A percentile compares a stretch with the other conserved stretches of the same genome.
These are phyloP conservation scores for Gamsiella multidivaricata DNA, from an alignment of 192 early-diverging fungal genomes.

Conservation along the genomic window DNA sequence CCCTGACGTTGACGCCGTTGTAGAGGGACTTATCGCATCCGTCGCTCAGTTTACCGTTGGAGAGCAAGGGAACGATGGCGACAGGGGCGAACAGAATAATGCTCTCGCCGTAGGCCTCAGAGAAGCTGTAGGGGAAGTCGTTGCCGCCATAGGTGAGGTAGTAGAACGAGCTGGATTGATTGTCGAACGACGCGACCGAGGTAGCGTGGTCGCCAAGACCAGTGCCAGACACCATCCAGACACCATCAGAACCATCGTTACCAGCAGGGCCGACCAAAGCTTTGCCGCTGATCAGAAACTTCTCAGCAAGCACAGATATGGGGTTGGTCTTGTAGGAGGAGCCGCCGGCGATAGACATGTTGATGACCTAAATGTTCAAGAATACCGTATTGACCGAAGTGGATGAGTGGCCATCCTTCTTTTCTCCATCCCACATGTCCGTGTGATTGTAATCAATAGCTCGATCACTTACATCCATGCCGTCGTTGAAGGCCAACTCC, in stretches of 20 bases:
- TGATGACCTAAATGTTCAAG: conserved; percentile 74
- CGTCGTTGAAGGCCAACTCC: conserved; percentile 56
- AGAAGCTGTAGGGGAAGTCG: conserved; percentile 2
- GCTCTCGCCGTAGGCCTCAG: conserved; percentile 9
- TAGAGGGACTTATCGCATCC: conserved; percentile 14
- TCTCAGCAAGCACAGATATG: conserved; percentile 55
- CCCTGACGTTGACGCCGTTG: conserved; percentile 1
- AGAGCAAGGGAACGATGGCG: conserved; percentile 28
- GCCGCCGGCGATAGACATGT: conserved; percentile 74
- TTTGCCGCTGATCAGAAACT: conserved; percentile 59
- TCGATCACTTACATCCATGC: conserved; percentile 68
- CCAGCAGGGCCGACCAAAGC: conserved; percentile 77
- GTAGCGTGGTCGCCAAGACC: conserved; percentile 65
- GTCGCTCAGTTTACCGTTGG: conserved; percentile 15
- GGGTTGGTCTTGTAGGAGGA: conserved; percentile 67
- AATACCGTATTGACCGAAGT: no score
- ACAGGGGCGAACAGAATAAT: conserved; percentile 53
- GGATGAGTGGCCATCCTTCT: no score
- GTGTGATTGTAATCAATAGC: no score
- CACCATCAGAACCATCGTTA: conserved; percentile 76
- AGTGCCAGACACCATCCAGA: conserved; percentile 69
- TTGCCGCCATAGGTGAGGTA: conserved; percentile 13
- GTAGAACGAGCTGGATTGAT: conserved; percentile 2
- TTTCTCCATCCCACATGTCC: no score
- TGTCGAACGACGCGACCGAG: conserved; percentile 33